These are phyloP conservation scores for Thelonectria olida DNA, from an alignment of 2,329 filamentous ascomycete genomes.

Conservation along the genomic window DNA sequence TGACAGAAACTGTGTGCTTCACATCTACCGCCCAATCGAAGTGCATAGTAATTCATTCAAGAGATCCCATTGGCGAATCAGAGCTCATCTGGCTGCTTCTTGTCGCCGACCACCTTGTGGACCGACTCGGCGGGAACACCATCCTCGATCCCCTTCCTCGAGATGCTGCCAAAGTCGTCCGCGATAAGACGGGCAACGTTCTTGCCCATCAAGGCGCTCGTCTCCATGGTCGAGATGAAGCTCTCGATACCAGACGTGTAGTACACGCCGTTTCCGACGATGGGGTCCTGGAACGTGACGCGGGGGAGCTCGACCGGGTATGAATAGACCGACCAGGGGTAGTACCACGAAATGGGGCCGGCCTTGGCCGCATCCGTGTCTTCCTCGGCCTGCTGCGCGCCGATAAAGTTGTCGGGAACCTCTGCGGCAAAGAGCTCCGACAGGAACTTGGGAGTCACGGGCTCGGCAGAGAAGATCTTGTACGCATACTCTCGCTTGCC, in stretches of 20 bases:
- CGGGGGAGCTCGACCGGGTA: constrained; percentile 89
- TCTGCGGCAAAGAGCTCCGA: constrained; percentile 60
- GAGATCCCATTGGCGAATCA: no score
- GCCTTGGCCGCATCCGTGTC: constrained; percentile 44
- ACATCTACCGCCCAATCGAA: no score
- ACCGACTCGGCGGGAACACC: constrained; percentile 1
- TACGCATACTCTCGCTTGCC: constrained; percentile 65
- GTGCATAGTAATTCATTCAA: no score
- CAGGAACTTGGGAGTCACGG: constrained; percentile 63
- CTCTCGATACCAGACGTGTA: constrained; percentile 84
- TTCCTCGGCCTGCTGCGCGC: constrained; percentile 40
- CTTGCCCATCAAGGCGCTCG: constrained; percentile 88
- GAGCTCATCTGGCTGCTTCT: background rate
- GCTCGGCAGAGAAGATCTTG: constrained; percentile 70
- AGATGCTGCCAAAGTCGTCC: constrained; percentile 59
- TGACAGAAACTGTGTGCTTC: background rate
- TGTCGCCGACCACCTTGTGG: constrained; percentile 7
- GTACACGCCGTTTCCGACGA: constrained; percentile 73
- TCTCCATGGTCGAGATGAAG: constrained; percentile 98
- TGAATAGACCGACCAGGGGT: constrained; percentile 80
- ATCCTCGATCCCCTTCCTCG: constrained; percentile 20
- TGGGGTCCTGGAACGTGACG: constrained; percentile 85
- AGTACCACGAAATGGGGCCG: constrained; percentile 76
- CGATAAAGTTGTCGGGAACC: constrained; percentile 54
- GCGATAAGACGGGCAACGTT: constrained; percentile 80